Evolutionary conservation across 1,139 yeast genomes (phyloP), one percentile per base, ranked within the genome.

Genomic region (Geotrichum klebahnii): DNA sequence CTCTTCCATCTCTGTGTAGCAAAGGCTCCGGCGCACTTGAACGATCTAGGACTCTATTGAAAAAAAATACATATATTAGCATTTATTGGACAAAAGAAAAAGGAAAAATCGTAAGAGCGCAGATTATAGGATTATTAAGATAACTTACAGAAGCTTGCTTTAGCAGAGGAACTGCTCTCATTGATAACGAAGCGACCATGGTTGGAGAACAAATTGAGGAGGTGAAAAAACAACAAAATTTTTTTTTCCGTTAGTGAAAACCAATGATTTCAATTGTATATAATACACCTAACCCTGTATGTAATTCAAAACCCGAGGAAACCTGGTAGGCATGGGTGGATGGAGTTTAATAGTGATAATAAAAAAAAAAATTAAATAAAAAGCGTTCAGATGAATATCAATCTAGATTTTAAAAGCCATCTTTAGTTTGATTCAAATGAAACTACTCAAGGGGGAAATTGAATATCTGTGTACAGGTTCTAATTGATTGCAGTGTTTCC

Each of bases 1-100:
- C 47, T 37, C 47, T 36, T 44, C 47, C 31, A 38, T 44, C 35
- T 37, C 17, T 38, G 33, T n/a, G 31, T 22, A 6, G 40, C 28
- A 20, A 22, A 10, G 12, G 29, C 29, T 8, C 9, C 10, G 10
- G 29, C 29, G 10, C 10, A 8, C 29, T 26, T 26, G 10, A 26
- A 26, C 10, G 29, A 10, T 26, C 29, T 26, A 8, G 9, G 9
- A 26, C 29, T 26, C 10, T 6, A 26, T 6, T 26, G 6, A 26
- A 10, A 8, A 26, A 26, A 26, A 6, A 26, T 26, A 37, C 22
- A 20, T 9, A 10, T n/a, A 8, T 22, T n/a, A 6, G 3, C 8
- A 36, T 17, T 36, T 5, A 17, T 17, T 16, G 20, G 8, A 35
- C n/a, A 17, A 36, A 19, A 6, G 14, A 16, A 36, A 36, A 19